Base-by-base conservation (phyloP, 495 filamentous ascomycete genomes). In the Pseudevernia furfuracea region DNA sequence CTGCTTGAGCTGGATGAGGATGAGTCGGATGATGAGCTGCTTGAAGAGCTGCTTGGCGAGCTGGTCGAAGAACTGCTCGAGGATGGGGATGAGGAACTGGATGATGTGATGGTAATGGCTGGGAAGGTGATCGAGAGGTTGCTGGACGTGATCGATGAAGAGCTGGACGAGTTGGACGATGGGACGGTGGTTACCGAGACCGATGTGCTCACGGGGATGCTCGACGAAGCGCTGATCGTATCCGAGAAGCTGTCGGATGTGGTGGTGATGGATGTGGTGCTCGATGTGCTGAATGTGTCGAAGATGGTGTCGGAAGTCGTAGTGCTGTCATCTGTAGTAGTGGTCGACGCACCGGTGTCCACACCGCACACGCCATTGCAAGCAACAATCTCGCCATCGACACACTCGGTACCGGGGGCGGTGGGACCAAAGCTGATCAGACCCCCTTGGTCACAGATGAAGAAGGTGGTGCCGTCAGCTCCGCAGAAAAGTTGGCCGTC, bases 401-500 rank as follows among this genome's bases (percentile, higher is more conserved):
- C 34, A 39, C 56, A 59, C 56, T 59, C 23, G n/a, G 56, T 59
- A 10, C 56, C 56, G 3, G 56, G 34, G 4, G 56, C 56, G 3
- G 38, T 41, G 34, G 34, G 56, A 38, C 59, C 59, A 17, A 61
- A 48, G 8, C 6, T 30, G 23, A 61, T 61, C 59, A 61, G 28
- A 14, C 59, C 59, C 3, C 59, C 59, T 4, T 61, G 59, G 41
- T 49, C 41, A 25, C 59, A 61, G 15, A 48, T 23, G 36, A 61
- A 36, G 41, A 61, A 43, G n/a, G 41, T 48, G 28, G 10, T 28
- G 23, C 59, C 59, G 2, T 34, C 41, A 1, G 7, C 8, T 11
- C n/a, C 25, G 41, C 59, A 61, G 23, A 34, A n/a, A 25, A 61
- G 19, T 15, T 44, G 44, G 11, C 59, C 59, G 6, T 61, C 39